Evolutionary conservation across 164 flowering plant genomes (phyloP).

Genomic region (Tinospora cordifolia): DNA sequence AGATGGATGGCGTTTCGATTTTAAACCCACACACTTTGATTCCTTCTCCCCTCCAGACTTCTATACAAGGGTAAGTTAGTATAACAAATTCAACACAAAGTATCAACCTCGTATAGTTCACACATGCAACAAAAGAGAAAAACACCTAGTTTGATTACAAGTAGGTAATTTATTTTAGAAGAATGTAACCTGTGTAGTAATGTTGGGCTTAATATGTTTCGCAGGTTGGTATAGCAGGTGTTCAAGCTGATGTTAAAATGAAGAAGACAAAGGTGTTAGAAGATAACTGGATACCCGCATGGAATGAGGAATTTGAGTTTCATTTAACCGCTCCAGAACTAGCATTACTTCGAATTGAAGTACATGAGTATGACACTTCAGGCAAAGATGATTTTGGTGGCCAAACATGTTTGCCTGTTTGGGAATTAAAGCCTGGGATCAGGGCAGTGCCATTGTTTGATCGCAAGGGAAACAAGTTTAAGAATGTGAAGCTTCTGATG

Average conservation of each 20-base stretch:
- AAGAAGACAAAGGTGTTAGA: neutral
- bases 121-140: neutral
- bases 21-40: neutral
- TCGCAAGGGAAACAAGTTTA: neutral
- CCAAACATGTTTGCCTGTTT: neutral
- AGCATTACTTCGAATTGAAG: neutral
- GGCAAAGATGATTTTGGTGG: conserved; percentile 1
- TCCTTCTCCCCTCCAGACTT: conserved; percentile 1
- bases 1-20: conserved; percentile 1
- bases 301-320: neutral
- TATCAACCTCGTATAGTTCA: neutral
- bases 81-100: neutral
- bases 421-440: neutral
- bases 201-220: neutral
- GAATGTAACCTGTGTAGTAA: too few relatives aligned
- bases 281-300: neutral
- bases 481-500: neutral
- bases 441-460: neutral
- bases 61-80: conserved; percentile 2
- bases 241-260: neutral
- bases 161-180: neutral
- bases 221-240: conserved; percentile 4
- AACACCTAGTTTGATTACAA: neutral
- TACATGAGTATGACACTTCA: neutral
- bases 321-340: neutral